Evolutionary conservation across 208 protist species (phyloP), one percentile per base, ranked within the genome.

Genomic region (Zelonia costaricensis): DNA sequence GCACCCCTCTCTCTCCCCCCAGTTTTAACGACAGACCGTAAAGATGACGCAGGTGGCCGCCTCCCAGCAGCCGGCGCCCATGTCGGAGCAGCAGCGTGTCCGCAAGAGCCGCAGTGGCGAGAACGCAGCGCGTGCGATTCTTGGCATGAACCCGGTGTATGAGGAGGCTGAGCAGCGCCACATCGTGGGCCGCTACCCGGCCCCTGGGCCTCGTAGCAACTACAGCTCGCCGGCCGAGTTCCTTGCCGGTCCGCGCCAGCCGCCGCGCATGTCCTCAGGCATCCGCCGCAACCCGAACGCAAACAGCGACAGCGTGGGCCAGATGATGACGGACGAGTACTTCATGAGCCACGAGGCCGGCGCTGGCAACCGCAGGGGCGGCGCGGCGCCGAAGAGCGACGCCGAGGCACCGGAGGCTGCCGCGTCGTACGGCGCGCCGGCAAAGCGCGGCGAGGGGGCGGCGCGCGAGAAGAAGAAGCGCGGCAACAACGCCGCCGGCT

Each of bases 241-340:
- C 68, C 65, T 82, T 38, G 69, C 64, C n/a, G 88, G 88, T 10
- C 88, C 88, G 0, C 62, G 55, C 47, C 72, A 84, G 44, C 80
- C 88, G n/a, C 79, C 79, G 49, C 74, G 78, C 51, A 33, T 80
- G 36, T 69, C 48, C 44, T 74, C 61, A 22, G 85, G 88, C 40
- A 71, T 90, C 39, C 88, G 88, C 45, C 88, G 84, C 74, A 84
- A 77, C 59, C 71, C 80, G 10, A 61, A 72, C n/a, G 40, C 61
- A 10, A 68, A 91, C 54, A 56, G 63, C 20, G 82, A 81, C 52
- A 74, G 49, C 1, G 88, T 94, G 25, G 82, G 69, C 52, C 33
- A 62, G 42, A 86, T 90, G 58, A 76, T 94, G 25, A 88, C 79
- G 16, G 88, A 94, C 47, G 84, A 86, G 57, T 88, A 80, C 60